Conservation (phyloP, 495 filamentous ascomycete genomes). For the Sabuloglossum arenarium region DNA sequence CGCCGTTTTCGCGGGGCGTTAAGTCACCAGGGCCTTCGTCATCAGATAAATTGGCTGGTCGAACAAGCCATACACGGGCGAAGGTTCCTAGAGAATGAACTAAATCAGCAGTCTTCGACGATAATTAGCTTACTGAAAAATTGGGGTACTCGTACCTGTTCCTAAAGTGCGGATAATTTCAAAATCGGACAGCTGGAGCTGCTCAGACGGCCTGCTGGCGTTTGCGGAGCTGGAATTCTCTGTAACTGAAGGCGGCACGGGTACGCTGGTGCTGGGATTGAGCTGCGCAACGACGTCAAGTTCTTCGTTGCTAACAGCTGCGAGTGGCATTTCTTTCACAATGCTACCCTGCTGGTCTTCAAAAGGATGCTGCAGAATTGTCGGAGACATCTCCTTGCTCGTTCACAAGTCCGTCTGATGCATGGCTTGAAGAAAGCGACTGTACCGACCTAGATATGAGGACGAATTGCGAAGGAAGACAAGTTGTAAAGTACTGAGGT, state of each 20-base stretch:
- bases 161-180: slow-evolving; percentile 73
- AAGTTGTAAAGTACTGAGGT: too few species aligned
- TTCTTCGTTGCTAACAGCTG: slow-evolving; percentile 10
- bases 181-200: slow-evolving; percentile 52
- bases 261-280: neutral
- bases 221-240: slow-evolving; percentile 33
- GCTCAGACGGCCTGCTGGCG: slow-evolving; percentile 32
- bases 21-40: too few species aligned
- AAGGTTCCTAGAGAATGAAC: slow-evolving; percentile 52
- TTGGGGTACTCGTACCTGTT: slow-evolving; percentile 34
- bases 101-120: neutral
- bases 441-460: neutral
- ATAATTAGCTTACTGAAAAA: neutral
- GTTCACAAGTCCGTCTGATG: neutral
- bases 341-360: neutral
- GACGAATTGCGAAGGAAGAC: too few species aligned
- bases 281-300: slow-evolving; percentile 1
- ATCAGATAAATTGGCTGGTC: slow-evolving; percentile 28
- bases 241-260: slow-evolving; percentile 23
- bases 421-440: neutral
- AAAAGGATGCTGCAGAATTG: neutral
- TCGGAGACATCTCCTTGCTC: neutral
- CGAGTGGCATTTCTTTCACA: slow-evolving; percentile 10
- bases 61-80: slow-evolving; percentile 79
- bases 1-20: slow-evolving; percentile 9